phyloP scores from a whole-genome alignment of 2,329 filamentous ascomycete genomes.

The Xylaria sp. region DNA sequence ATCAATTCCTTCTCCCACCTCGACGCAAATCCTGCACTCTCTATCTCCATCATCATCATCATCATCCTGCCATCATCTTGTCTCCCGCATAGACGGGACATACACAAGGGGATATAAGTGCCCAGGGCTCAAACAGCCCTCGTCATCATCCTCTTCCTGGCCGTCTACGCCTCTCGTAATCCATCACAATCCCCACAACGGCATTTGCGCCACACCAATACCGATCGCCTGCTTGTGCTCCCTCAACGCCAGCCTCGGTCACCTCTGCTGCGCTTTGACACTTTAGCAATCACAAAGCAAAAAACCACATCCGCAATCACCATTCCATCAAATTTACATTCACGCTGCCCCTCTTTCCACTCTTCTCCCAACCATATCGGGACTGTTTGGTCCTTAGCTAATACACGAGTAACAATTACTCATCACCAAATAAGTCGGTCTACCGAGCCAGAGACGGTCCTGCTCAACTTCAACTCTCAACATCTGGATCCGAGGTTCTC shows the following conservation, averaged over 20 bases:
- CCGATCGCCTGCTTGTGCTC: slow-evolving; percentile 22
- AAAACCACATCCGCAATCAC: slow-evolving; percentile 8
- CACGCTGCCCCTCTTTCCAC: neutral
- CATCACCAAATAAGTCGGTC: neutral
- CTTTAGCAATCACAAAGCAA: neutral
- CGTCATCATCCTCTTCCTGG: neutral
- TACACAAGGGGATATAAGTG: neutral
- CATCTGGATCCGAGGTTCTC: slow-evolving; percentile 2
- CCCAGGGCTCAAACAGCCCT: slow-evolving; percentile 12
- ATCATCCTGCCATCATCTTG: slow-evolving; percentile 34
- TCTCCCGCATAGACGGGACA: slow-evolving; percentile 17
- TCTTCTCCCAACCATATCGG: neutral
- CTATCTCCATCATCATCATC: slow-evolving; percentile 33
- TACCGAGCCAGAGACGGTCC: slow-evolving; percentile 1
- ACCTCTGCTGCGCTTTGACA: slow-evolving; percentile 26
- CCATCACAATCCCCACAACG: slow-evolving; percentile 31
- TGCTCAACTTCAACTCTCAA: slow-evolving; percentile 21
- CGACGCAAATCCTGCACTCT: slow-evolving; percentile 14
- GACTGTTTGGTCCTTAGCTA: neutral
- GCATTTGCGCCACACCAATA: slow-evolving; percentile 32
- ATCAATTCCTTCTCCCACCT: neutral
- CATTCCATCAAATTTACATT: neutral
- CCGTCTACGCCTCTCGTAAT: slow-evolving; percentile 6
- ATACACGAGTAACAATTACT: neutral
- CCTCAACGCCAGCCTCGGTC: slow-evolving; percentile 33